Conservation (phyloP, 257 asterid species). For the Salvia miltiorrhiza region DNA sequence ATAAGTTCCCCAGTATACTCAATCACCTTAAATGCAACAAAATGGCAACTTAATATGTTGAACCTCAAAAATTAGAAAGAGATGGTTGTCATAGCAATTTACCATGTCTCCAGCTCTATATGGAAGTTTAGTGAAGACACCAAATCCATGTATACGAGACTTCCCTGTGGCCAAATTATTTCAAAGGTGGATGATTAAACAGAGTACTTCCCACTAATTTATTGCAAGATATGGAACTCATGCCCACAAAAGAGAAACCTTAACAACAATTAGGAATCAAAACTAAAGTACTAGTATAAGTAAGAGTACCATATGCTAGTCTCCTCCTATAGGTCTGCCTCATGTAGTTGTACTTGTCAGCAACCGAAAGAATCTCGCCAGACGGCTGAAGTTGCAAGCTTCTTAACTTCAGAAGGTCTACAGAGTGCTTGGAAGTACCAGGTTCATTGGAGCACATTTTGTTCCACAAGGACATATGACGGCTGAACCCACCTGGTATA, state of each 20-base stretch:
- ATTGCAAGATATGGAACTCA: not conserved
- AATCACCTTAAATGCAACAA: conserved; percentile 57
- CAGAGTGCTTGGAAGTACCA: conserved; percentile 42
- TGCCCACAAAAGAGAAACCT: not conserved
- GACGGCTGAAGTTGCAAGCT: conserved; percentile 52
- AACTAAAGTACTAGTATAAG: not conserved
- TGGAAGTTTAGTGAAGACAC: conserved; percentile 78
- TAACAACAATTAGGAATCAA: not conserved
- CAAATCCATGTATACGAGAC: conserved; percentile 95
- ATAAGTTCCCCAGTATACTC: conserved; percentile 95
- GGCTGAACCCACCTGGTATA: conserved; percentile 86
- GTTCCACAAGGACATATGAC: conserved; percentile 36
- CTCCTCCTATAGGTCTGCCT: conserved; percentile 67
- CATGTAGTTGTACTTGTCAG: conserved; percentile 88
- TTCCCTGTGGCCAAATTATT: conserved; percentile 58
- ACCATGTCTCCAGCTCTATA: conserved; percentile 99
- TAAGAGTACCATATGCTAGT: conserved; percentile 74
- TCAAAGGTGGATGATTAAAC: conserved; percentile 17
- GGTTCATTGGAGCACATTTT: conserved; percentile 22
- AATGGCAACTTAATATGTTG: conserved; percentile 13
- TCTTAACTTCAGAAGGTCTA: conserved; percentile 59
- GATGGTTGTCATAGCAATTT: conserved; percentile 26
- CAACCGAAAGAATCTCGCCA: conserved; percentile 65
- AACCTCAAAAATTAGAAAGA: conserved; percentile 14
- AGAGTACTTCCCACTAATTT: conserved; percentile 1